A percentile compares a stretch with the other conserved stretches of the same genome.
Conservation (phyloP, 2,329 filamentous ascomycete species). For the Monosporascus sp. region DNA sequence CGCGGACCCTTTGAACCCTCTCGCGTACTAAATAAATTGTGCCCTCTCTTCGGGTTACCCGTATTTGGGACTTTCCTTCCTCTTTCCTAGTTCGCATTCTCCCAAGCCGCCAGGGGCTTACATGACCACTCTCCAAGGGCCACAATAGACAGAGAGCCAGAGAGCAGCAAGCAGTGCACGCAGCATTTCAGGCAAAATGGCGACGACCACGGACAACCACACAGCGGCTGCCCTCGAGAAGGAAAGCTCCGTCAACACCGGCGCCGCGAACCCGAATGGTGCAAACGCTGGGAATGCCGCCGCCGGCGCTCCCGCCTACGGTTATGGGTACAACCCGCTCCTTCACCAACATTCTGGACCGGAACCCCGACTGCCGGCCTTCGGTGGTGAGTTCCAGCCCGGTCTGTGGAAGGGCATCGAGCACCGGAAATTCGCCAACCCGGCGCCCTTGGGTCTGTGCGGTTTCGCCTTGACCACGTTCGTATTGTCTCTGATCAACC, state of each 20-base stretch:
- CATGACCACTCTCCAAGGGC: background rate
- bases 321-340: conserved; percentile 37
- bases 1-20: background rate
- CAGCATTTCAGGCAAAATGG: conserved; percentile 3
- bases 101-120: background rate
- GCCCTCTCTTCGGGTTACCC: background rate
- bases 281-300: conserved; percentile 8
- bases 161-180: background rate
- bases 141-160: background rate
- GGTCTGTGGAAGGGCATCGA: conserved; percentile 59
- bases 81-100: background rate
- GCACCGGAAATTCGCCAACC: conserved; percentile 73
- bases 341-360: conserved; percentile 28
- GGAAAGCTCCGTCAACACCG: conserved; percentile 12
- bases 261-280: conserved; percentile 6
- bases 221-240: conserved; percentile 15
- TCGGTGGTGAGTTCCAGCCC: conserved; percentile 70
- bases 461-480: conserved; percentile 83
- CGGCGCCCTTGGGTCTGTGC: conserved; percentile 68
- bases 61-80: background rate
- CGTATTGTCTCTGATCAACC: conserved; percentile 69
- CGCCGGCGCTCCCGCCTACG: conserved; percentile 22
- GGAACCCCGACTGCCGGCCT: conserved; percentile 47
- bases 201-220: conserved; percentile 16
- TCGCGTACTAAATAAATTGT: background rate